Percentiles rank a stretch among this genome's conserved stretches.
Conservation (phyloP, 495 filamentous ascomycete species). For the Penicillium pancosmium region DNA sequence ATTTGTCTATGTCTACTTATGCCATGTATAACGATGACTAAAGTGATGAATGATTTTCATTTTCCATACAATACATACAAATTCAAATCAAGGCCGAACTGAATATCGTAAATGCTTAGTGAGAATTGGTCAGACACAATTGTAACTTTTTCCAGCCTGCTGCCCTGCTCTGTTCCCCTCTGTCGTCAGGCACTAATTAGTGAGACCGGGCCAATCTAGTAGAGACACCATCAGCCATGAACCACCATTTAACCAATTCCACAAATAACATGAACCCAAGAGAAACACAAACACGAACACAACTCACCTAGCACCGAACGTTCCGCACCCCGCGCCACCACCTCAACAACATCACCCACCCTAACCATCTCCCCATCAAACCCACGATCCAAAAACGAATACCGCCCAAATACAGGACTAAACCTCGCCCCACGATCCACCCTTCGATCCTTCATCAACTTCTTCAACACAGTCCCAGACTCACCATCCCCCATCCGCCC, state of each 20-base stretch:
- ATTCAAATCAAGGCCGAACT: not conserved
- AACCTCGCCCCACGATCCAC: slow-evolving; percentile 75
- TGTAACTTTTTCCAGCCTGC: not conserved
- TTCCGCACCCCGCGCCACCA: slow-evolving; percentile 59
- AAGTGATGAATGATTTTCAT: too few relatives aligned
- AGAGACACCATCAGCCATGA: slow-evolving; percentile 9
- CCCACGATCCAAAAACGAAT: slow-evolving; percentile 61
- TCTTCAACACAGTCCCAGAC: slow-evolving; percentile 71
- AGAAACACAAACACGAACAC: not conserved
- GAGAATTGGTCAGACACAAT: not conserved
- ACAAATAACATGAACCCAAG: not conserved
- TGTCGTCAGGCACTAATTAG: slow-evolving; percentile 15
- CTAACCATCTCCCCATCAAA: slow-evolving; percentile 42
- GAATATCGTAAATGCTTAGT: not conserved
- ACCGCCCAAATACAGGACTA: slow-evolving; percentile 82
- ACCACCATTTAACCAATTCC: not conserved
- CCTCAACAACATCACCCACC: slow-evolving; percentile 72
- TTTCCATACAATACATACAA: not conserved
- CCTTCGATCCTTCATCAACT: slow-evolving; percentile 73
- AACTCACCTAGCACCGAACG: slow-evolving; percentile 66
- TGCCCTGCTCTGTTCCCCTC: too few relatives aligned
- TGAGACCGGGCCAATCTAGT: slow-evolving; percentile 34
- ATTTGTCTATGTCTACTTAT: not conserved
- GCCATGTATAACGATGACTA: too few relatives aligned
- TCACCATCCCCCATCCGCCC: slow-evolving; percentile 67